These are phyloP conservation scores for Spinacia oleracea DNA, from an alignment of 179 eudicot genomes.

Conservation along the genomic window DNA sequence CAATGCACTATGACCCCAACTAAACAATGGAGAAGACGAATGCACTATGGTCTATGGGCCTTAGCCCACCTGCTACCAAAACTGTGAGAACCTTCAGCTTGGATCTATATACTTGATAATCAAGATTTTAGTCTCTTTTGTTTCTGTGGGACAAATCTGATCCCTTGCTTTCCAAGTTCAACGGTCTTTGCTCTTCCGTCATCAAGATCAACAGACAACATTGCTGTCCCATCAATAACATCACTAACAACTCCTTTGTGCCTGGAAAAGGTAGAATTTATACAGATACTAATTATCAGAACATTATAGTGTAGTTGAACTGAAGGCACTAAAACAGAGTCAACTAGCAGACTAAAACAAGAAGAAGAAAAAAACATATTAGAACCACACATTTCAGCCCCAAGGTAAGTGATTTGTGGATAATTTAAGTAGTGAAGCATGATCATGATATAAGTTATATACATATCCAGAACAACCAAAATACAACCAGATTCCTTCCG, in stretches of 20 bases:
- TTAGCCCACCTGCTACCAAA: slow-evolving; percentile 1
- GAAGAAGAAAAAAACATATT: not conserved
- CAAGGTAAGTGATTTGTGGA: not conserved
- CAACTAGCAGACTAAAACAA: not conserved
- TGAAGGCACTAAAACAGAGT: not conserved
- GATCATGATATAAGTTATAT: not conserved
- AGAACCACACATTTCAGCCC: slow-evolving; percentile 5
- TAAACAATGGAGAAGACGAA: not conserved
- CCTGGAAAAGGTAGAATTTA: slow-evolving; percentile 42
- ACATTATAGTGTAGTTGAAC: not conserved
- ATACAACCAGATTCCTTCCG: not conserved
- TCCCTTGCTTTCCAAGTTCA: slow-evolving; percentile 85
- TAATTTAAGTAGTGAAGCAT: not conserved
- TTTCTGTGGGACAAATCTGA: slow-evolving; percentile 77
- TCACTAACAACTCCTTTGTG: slow-evolving; percentile 72
- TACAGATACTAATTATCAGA: not conserved
- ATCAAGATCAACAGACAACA: slow-evolving; percentile 68
- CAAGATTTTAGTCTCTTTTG: slow-evolving; percentile 49
- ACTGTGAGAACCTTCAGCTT: slow-evolving; percentile 3
- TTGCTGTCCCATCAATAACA: slow-evolving; percentile 58
- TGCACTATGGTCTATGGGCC: too few relatives aligned
- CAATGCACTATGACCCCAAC: not conserved
- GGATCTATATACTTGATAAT: slow-evolving; percentile 14
- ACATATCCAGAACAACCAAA: not conserved
- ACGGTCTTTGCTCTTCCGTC: slow-evolving; percentile 68